Base-by-base conservation (phyloP, 1,139 yeast genomes). In the Wickerhamomyces sp. region DNA sequence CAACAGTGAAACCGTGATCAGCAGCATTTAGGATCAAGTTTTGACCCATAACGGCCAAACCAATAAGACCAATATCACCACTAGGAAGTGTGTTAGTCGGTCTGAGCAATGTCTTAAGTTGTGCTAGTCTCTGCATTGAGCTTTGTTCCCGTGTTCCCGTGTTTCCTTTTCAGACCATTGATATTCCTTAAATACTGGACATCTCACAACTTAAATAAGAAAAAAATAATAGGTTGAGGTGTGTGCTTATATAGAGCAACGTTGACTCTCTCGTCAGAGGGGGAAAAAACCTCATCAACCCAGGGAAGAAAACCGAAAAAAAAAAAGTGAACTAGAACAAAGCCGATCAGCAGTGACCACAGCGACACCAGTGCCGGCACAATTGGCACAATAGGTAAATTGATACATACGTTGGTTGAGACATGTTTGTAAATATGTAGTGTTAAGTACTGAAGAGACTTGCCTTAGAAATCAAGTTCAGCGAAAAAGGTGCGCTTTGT, bases 11-110 rank as follows among this genome's bases (percentile, higher is more conserved):
- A 43, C 97, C 97, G 72, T 92, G 95, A 76, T 92, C 98, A 57
- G 97, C 97, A 61, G 94, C 95, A 71, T 92, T 92, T 58, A 92
- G 79, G 68, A 92, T 88, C 78, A 92, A 76, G 81, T 92, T 92
- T 70, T 90, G 97, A 70, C 98, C 98, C 98, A 92, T 92, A 58
- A 92, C 98, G 84, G 98, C 98, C 80, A 92, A 80, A 66, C 98
- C 98, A 64, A 92, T 90, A 70, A 92, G 87, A 70, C 97, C 98
- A 71, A 92, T 81, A 82, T 92, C 98, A 78, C 92, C 95, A 66
- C 88, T 79, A 43, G 55, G 51, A 7, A n/a, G 7, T 3, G 31
- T 33, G 52, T 52, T 52, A 51, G 55, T 48, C 16, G 42, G 33
- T 27, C 24, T 18, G 15, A 32, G 33, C 2, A 32, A 25, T 33